Percentiles rank a stretch among this genome's conserved stretches.
These are phyloP conservation scores for Ormosia emarginata DNA, from an alignment of 306 rosid genomes.

Conservation along the genomic window DNA sequence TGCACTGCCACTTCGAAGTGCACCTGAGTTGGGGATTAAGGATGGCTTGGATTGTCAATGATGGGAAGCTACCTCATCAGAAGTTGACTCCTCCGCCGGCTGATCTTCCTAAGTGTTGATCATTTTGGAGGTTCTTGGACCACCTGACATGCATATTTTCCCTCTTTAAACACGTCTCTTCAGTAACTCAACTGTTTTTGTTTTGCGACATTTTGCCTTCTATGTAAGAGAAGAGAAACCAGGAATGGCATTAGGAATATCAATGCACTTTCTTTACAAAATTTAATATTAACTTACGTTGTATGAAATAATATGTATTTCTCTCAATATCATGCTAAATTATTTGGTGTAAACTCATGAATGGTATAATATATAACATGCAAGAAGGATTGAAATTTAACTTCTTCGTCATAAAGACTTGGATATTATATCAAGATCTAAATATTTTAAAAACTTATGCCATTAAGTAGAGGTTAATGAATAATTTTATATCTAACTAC, in stretches of 20 bases:
- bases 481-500: no score
- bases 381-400: no score
- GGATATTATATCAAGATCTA: no score
- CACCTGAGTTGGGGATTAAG: slow-evolving; percentile 79
- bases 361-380: no score
- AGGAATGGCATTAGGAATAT: background rate
- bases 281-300: background rate
- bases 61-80: slow-evolving; percentile 76
- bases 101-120: slow-evolving; percentile 78
- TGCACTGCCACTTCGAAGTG: slow-evolving; percentile 78
- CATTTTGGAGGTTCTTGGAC: background rate
- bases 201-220: background rate
- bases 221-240: slow-evolving; percentile 1
- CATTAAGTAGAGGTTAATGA: no score
- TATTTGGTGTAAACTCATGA: no score
- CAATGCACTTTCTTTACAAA: background rate
- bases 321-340: background rate
- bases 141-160: background rate
- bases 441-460: no score
- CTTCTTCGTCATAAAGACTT: no score
- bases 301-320: background rate
- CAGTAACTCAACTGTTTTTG: no score
- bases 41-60: slow-evolving; percentile 78
- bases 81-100: slow-evolving; percentile 88
- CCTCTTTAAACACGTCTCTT: background rate